Evolutionary conservation across 306 rosid genomes (phyloP).

Genomic region (Malus sylvestris): DNA sequence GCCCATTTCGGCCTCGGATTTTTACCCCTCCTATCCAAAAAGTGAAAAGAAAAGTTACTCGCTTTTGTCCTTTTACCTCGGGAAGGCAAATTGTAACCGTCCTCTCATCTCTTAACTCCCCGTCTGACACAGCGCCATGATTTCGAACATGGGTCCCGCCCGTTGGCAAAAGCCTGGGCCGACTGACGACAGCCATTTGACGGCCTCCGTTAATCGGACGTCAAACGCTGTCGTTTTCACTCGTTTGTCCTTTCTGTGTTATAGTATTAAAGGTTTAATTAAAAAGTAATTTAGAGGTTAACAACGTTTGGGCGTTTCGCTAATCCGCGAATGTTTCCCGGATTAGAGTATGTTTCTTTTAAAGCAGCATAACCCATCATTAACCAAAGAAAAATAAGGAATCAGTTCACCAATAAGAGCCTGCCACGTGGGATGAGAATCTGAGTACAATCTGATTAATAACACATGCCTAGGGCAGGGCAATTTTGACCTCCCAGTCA

Average conservation of each 20-base stretch:
- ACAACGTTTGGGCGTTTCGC: conserved; percentile 4
- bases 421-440: not conserved
- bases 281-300: not conserved
- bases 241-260: not conserved
- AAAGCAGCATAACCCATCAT: not conserved
- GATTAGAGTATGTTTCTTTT: conserved; percentile 12
- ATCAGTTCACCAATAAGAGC: not conserved
- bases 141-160: conserved; percentile 18
- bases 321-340: conserved; percentile 25
- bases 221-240: conserved; percentile 12
- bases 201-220: conserved; percentile 19
- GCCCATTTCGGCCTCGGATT: not conserved
- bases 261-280: not conserved
- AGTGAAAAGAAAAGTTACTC: not conserved
- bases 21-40: not conserved
- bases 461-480: not conserved
- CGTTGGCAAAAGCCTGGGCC: conserved; percentile 9
- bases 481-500: too few species aligned
- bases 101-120: not conserved
- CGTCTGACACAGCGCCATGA: conserved; percentile 16
- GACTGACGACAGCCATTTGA: conserved; percentile 12
- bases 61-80: conserved; percentile 23
- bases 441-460: not conserved
- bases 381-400: not conserved
- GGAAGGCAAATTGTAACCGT: conserved; percentile 43